Base-by-base conservation (phyloP, 1,284 basidiomycete genomes). In the Leccinum pachyderme region DNA sequence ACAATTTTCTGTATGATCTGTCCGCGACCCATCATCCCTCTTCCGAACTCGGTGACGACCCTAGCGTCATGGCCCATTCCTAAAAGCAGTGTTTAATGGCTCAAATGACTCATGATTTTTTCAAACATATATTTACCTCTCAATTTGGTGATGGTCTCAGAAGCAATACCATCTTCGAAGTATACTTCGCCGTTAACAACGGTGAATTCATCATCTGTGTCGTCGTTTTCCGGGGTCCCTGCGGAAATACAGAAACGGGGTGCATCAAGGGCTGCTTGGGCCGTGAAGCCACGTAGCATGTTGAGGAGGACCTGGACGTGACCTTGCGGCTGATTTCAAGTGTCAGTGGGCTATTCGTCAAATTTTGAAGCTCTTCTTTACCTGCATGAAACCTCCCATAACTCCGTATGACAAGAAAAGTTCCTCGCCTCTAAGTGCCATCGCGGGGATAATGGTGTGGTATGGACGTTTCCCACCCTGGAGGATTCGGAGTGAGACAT, bases 371-470 rank as follows among this genome's bases (percentile, higher is more conserved):
- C 7, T 25, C 7, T 27, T 27, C 45, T 71, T 64, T 32, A 82
- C 86, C 73, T 97, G 95, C 93, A 96, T 98, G 74, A 88, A 95
- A 3, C 92, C 93, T 54, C 92, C 93, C 94, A 96, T 96, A 15
- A 96, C 93, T 49, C 95, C 94, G 62, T 89, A 96, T 55, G 84
- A 86, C 64, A 98, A 74, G 76, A 95, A 93, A 2, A 98, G 77
- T 46, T 97, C 93, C 55, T 88, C 82, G 5, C 83, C 86, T 56
- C 83, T 81, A 2, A 90, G 90, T 0, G 86, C 95, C 77, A 98
- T 83, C 1, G 91, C 93, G 6, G 96, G 95, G 59, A 96, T 95
- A 66, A 97, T 98, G 6, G 95, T 98, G 68, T 98, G 95, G 71
- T 95, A 97, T 2, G 95, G 94, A 15, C 93, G 80, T 75, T 97